A percentile compares a stretch with the other conserved stretches of the same genome.
phyloP scores from a whole-genome alignment of 192 early-diverging fungal species.

The Entomortierella parvispora region DNA sequence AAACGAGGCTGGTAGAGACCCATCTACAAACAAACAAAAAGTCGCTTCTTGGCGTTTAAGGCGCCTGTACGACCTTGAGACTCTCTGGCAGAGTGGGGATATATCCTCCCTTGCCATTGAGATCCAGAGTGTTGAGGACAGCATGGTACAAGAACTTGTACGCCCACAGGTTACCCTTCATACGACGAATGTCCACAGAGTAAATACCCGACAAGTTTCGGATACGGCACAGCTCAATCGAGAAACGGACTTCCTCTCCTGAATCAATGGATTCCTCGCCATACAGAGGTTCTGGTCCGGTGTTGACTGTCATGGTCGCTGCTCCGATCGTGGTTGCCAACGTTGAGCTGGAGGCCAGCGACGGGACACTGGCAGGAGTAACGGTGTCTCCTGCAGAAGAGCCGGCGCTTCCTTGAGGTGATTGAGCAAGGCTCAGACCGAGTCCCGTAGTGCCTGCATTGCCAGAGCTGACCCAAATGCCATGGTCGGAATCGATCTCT shows the following conservation, averaged over 20 bases:
- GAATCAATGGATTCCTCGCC: conserved; percentile 67
- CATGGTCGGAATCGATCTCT: conserved; percentile 48
- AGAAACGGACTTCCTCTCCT: conserved; percentile 87
- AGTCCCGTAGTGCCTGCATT: conserved; percentile 2
- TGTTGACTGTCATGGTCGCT: conserved; percentile 11
- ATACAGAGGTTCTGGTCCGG: conserved; percentile 55
- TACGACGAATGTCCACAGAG: conserved; percentile 79
- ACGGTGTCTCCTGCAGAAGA: background rate
- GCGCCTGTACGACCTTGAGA: conserved; percentile 38
- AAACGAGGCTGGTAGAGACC: too few species aligned
- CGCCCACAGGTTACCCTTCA: conserved; percentile 81
- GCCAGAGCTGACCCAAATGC: conserved; percentile 47
- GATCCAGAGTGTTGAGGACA: conserved; percentile 58
- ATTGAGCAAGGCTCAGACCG: background rate
- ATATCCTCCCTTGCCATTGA: conserved; percentile 61
- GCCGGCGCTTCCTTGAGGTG: too few species aligned
- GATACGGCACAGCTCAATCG: conserved; percentile 92
- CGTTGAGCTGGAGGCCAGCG: conserved; percentile 36
- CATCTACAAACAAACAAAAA: too few species aligned
- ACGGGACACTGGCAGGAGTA: conserved; percentile 11
- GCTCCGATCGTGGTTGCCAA: conserved; percentile 14
- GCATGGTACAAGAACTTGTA: conserved; percentile 83
- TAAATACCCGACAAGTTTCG: conserved; percentile 86
- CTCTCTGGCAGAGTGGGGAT: conserved; percentile 43
- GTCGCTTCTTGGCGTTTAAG: too few species aligned